A percentile compares a stretch with the other conserved stretches of the same genome.
Evolutionary conservation across 2,329 filamentous ascomycete genomes (phyloP).

Genomic region (Cucurbitaria berberidis): DNA sequence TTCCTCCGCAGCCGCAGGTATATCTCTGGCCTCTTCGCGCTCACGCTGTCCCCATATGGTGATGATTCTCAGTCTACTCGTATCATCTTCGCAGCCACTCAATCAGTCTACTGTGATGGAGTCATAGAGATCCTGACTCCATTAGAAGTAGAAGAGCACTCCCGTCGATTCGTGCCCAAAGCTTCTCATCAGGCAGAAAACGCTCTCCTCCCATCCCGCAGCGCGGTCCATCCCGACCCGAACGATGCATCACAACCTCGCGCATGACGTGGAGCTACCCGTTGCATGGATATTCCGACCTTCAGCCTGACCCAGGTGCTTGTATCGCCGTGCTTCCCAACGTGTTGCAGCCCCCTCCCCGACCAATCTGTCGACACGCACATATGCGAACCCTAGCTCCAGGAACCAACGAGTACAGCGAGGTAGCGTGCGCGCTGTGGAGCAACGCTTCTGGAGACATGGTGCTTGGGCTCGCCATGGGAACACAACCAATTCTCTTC

Average conservation of each 20-base stretch:
- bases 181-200: no score
- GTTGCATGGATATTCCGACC: constrained; percentile 36
- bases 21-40: constrained; percentile 23
- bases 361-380: constrained; percentile 5
- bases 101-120: no score
- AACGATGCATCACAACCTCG: constrained; percentile 21
- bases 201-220: constrained; percentile 19
- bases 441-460: constrained; percentile 1
- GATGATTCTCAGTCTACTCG: no score
- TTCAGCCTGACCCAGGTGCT: constrained; percentile 18
- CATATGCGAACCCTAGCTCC: constrained; percentile 14
- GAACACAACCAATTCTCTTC: not conserved
- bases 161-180: constrained; percentile 20
- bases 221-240: constrained; percentile 21
- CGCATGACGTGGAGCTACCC: constrained; percentile 31
- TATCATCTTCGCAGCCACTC: no score
- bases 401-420: constrained; percentile 24
- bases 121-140: no score
- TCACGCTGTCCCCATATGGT: constrained; percentile 16
- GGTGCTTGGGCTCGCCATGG: constrained; percentile 2
- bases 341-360: constrained; percentile 19
- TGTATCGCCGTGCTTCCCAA: constrained; percentile 19
- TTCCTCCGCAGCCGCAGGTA: constrained; percentile 3
- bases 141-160: no score
- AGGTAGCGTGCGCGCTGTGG: constrained; percentile 24